phyloP scores from a whole-genome alignment of 163 green algal genomes.

The Scenedesmus sp. region DNA sequence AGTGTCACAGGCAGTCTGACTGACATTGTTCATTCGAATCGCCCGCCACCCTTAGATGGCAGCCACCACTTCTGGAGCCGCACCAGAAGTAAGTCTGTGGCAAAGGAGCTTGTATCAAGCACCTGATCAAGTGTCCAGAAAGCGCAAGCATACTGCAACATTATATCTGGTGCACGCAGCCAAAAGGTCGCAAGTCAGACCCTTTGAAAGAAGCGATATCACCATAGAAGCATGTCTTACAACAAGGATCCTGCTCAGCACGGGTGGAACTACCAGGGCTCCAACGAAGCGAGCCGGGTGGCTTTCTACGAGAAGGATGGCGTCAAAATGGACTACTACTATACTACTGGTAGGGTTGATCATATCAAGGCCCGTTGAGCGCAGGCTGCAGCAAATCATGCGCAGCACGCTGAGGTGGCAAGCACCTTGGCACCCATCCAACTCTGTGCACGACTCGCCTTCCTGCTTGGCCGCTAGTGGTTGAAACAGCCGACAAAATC shows the following conservation, averaged over 20 bases:
- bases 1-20: no score
- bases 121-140: no score
- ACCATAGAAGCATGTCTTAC: constrained; percentile 5
- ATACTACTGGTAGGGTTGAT: constrained; percentile 51
- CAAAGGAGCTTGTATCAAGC: no score
- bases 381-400: not conserved
- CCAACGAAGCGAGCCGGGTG: constrained; percentile 55
- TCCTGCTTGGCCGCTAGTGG: no score
- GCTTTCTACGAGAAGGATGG: constrained; percentile 58
- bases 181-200: not conserved
- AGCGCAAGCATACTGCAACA: no score
- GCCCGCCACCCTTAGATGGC: no score
- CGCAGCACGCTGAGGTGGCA: not conserved
- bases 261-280: constrained; percentile 53
- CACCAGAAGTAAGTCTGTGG: no score
- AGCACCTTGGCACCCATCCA: no score
- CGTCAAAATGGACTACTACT: constrained; percentile 69
- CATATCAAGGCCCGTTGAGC: not conserved
- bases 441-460: no score
- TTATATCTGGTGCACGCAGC: not conserved
- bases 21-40: no score
- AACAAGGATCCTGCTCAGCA: constrained; percentile 45
- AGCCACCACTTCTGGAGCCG: no score
- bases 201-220: not conserved
- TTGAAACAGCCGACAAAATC: no score